Percentiles rank a stretch among this genome's conserved stretches.
Evolutionary conservation across 139 green algal genomes (phyloP).

Genomic region (Klebsormidium nitens): DNA sequence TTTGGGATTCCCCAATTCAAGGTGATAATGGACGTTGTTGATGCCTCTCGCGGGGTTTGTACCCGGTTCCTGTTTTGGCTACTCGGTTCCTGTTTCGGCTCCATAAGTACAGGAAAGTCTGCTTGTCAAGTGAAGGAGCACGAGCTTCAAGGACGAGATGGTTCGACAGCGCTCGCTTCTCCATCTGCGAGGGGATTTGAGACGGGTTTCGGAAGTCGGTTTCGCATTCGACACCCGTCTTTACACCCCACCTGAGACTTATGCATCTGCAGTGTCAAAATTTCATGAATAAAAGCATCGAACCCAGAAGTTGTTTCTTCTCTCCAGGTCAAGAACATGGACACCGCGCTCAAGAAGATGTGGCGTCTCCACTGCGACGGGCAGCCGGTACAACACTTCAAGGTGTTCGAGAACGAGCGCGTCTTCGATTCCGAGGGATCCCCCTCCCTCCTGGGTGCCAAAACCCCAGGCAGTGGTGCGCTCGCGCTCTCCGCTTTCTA

Average conservation of each 20-base stretch:
- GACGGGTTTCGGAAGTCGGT: neutral
- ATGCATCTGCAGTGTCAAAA: neutral
- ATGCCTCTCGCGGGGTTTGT: too few species aligned
- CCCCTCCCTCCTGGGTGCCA: too few species aligned
- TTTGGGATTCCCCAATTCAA: too few species aligned
- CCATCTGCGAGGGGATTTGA: neutral
- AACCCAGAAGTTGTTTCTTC: neutral
- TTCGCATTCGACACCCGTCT: too few species aligned
- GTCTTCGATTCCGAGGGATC: too few species aligned
- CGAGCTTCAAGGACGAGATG: neutral
- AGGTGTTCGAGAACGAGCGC: constrained; percentile 14
- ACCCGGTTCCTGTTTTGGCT: too few species aligned
- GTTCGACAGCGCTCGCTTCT: neutral
- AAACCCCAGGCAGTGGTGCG: too few species aligned
- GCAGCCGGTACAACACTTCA: neutral
- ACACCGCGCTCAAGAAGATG: constrained; percentile 67
- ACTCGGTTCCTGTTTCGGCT: too few species aligned
- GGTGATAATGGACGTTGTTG: too few species aligned
- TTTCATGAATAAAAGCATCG: neutral
- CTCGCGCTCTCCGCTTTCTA: too few species aligned
- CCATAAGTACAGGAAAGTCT: too few species aligned
- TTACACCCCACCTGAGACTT: neutral
- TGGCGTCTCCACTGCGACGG: constrained; percentile 74
- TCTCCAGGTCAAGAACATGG: constrained; percentile 50
- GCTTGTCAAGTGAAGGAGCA: too few species aligned